Conservation (phyloP, 495 filamentous ascomycete genomes). For the Penicillium atrosanguineum region DNA sequence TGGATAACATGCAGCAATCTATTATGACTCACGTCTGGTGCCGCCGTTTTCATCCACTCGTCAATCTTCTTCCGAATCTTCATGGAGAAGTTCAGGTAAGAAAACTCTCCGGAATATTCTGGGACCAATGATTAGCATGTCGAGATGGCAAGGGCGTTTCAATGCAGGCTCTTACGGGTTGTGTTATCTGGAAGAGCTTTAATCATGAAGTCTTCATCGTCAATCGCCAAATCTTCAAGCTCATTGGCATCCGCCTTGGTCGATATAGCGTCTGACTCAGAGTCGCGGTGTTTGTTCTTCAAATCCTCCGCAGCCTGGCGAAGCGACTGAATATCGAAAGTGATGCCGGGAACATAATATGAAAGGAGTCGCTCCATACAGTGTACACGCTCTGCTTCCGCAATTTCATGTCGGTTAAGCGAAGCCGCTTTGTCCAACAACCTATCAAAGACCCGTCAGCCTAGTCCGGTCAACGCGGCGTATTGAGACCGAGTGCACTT, state of each 20-base stretch:
- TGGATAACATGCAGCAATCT: background rate
- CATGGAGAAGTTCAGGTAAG: constrained; percentile 50
- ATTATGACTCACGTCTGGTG: constrained; percentile 36
- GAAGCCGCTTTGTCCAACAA: constrained; percentile 36
- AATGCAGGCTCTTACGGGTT: constrained; percentile 32
- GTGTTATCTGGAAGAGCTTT: constrained; percentile 48
- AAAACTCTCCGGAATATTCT: constrained; percentile 56
- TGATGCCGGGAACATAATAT: constrained; percentile 43
- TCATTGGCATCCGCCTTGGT: constrained; percentile 38
- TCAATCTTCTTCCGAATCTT: constrained; percentile 49
- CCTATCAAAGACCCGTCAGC: constrained; percentile 19
- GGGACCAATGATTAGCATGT: background rate
- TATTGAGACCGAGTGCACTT: constrained; percentile 15
- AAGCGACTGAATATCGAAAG: constrained; percentile 44
- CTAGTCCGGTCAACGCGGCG: background rate
- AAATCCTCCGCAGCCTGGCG: constrained; percentile 41
- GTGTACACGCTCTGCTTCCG: constrained; percentile 43
- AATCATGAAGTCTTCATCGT: constrained; percentile 47
- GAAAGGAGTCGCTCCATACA: constrained; percentile 45
- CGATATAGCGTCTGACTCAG: constrained; percentile 34
- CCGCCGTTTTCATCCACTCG: constrained; percentile 46
- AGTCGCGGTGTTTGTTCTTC: constrained; percentile 36
- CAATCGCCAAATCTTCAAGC: constrained; percentile 42
- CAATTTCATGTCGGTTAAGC: constrained; percentile 39
- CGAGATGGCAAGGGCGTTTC: background rate